Evolutionary conservation across 805 yeast genomes (phyloP), one percentile per base, ranked within the genome.

Genomic region (Sugiyamaella qingdaonensis): DNA sequence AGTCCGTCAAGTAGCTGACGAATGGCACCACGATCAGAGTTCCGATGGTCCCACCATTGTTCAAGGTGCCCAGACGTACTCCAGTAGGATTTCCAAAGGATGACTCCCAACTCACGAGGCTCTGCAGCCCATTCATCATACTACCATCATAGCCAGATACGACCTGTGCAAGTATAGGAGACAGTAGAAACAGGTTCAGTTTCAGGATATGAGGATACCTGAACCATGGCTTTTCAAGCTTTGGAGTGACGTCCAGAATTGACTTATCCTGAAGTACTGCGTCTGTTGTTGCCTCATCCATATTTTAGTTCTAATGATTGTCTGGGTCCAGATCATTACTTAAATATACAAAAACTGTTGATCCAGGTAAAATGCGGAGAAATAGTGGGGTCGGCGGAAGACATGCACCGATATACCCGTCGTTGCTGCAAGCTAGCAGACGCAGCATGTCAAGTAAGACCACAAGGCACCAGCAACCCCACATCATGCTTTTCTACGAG

Each of bases 21-120:
- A 79, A 73, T 32, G 85, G 64, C 7, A 89, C 85, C 57, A 89
- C 88, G 58, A 78, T 74, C 74, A 85, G 79, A 69, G 88, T 84
- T 39, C 91, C 94, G 46, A 55, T 52, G 83, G 64, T 45, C 18
- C 49, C 35, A 9, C 61, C 61, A 42, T 57, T 57, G 27, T 41
- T 50, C 57, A 58, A 46, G n/a, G 58, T 50, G 1, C 61, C 61
- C 33, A 58, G 54, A 10, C 55, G 46, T 16, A 43, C 33, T 8
- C 61, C 61, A n/a, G 47, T 46, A 13, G 61, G 61, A 29, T 47
- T 36, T 42, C 41, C 54, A 33, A 58, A 58, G 42, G 52, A 58
- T 10, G 41, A 37, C n/a, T 51, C 46, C 61, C 61, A 58, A 2
- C 50, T 18, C 2, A 36, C 46, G 11, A 74, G 62, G 68, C 46